phyloP scores from a whole-genome alignment of 2,329 filamentous ascomycete genomes.

The Hysterium pulicare region DNA sequence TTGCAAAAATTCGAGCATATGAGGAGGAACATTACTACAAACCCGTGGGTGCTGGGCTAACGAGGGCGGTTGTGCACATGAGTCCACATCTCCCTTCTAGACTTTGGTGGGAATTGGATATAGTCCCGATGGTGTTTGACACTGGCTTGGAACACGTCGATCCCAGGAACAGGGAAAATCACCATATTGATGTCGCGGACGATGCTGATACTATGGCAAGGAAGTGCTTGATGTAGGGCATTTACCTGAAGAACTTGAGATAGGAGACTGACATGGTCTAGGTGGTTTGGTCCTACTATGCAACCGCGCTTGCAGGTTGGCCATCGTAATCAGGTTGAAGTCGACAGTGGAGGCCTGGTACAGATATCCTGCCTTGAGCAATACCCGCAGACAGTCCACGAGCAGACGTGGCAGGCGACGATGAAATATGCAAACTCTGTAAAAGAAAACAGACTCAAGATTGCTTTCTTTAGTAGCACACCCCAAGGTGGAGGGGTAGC shows the following conservation, averaged over 20 bases:
- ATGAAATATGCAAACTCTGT: slow-evolving; percentile 62
- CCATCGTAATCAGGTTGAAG: slow-evolving; percentile 65
- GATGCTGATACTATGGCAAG: slow-evolving; percentile 78
- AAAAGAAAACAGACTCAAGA: slow-evolving; percentile 60
- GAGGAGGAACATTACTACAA: slow-evolving; percentile 66
- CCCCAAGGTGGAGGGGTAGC: slow-evolving; percentile 81
- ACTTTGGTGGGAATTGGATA: slow-evolving; percentile 73
- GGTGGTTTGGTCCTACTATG: slow-evolving; percentile 66
- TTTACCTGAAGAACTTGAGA: not conserved
- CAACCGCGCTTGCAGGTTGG: slow-evolving; percentile 66
- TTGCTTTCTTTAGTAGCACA: slow-evolving; percentile 77
- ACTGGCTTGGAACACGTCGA: slow-evolving; percentile 10
- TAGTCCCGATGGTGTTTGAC: slow-evolving; percentile 65
- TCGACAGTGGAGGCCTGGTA: slow-evolving; percentile 64
- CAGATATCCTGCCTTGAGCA: slow-evolving; percentile 56
- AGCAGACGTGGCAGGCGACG: slow-evolving; percentile 63
- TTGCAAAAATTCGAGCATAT: slow-evolving; percentile 57
- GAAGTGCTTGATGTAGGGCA: slow-evolving; percentile 68
- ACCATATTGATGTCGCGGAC: slow-evolving; percentile 66
- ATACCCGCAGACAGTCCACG: slow-evolving; percentile 60
- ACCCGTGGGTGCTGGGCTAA: slow-evolving; percentile 71
- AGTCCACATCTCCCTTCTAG: slow-evolving; percentile 66
- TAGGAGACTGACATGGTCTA: slow-evolving; percentile 2
- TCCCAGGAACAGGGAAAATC: slow-evolving; percentile 34
- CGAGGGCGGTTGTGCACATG: slow-evolving; percentile 55